Percentiles rank a stretch among this genome's conserved stretches.
phyloP scores from a whole-genome alignment of 495 filamentous ascomycete species.

The Neurospora discreta region DNA sequence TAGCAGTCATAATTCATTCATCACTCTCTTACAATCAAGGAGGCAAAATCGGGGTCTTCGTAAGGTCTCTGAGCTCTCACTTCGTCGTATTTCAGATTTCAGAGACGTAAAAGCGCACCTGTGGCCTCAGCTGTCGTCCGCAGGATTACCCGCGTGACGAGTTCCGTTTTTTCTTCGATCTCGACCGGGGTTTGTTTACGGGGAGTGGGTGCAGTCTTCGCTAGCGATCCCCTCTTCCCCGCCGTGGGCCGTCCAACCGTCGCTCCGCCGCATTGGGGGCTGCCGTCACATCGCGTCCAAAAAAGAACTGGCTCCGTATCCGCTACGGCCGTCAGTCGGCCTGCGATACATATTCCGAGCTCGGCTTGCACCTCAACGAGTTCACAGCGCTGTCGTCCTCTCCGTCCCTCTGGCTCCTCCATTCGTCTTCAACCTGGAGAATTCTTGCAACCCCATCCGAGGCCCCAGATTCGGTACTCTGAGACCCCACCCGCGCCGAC shows the following conservation, averaged over 20 bases:
- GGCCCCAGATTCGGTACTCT: not conserved
- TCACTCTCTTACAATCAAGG: not conserved
- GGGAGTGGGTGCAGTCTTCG: not conserved
- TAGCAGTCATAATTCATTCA: not conserved
- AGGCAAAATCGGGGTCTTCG: not conserved
- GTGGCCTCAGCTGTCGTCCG: not conserved
- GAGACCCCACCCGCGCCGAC: not conserved
- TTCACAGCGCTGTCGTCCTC: not conserved
- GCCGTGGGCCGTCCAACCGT: not conserved
- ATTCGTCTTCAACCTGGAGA: not conserved
- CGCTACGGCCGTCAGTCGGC: not conserved
- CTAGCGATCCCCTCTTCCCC: not conserved
- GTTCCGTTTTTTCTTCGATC: not conserved
- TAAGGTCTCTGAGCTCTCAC: not conserved
- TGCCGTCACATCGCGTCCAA: not conserved
- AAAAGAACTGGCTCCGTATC: not conserved
- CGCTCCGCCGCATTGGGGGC: not conserved
- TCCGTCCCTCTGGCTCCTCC: not conserved
- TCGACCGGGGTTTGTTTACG: not conserved
- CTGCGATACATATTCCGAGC: not conserved
- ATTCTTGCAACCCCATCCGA: not conserved
- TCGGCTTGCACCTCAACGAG: not conserved
- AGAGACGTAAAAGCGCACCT: not conserved
- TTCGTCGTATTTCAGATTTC: not conserved
- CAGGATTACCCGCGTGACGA: not conserved